Conservation (phyloP, 129 eudicot species). For the Kitagawia praeruptora region DNA sequence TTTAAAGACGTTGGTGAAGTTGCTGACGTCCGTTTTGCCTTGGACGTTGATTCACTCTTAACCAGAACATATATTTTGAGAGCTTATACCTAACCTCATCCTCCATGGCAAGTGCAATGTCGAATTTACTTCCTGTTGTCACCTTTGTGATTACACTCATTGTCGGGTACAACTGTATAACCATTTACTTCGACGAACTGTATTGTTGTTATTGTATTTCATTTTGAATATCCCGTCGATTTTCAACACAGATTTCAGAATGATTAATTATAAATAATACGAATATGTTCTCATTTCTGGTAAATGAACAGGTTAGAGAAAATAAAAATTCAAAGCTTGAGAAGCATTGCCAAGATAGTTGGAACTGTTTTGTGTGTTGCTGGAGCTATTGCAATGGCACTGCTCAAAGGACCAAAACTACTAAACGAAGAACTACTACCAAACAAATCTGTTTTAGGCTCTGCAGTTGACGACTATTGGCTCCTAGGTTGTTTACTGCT, state of each 20-base stretch:
- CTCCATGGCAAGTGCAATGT: slow-evolving; percentile 68
- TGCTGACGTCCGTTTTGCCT: too few species aligned
- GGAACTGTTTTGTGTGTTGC: slow-evolving; percentile 64
- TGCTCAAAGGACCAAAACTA: slow-evolving; percentile 74
- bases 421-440: slow-evolving; percentile 35
- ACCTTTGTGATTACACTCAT: slow-evolving; percentile 60
- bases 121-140: slow-evolving; percentile 78
- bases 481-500: slow-evolving; percentile 63
- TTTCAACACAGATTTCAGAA: neutral
- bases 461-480: slow-evolving; percentile 44
- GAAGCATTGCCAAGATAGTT: slow-evolving; percentile 60
- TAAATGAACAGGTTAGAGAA: slow-evolving; percentile 45
- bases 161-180: slow-evolving; percentile 38
- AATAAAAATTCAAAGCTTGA: slow-evolving; percentile 41
- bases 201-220: neutral
- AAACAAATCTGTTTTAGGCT: slow-evolving; percentile 21
- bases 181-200: neutral
- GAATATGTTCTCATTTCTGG: neutral
- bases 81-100: slow-evolving; percentile 73
- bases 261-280: neutral
- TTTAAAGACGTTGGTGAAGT: too few species aligned
- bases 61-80: slow-evolving; percentile 63
- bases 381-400: slow-evolving; percentile 66
- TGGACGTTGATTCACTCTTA: too few species aligned
- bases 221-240: neutral